Conservation (phyloP, 139 green algal genomes). For the Edaphochlamys debaryana region DNA sequence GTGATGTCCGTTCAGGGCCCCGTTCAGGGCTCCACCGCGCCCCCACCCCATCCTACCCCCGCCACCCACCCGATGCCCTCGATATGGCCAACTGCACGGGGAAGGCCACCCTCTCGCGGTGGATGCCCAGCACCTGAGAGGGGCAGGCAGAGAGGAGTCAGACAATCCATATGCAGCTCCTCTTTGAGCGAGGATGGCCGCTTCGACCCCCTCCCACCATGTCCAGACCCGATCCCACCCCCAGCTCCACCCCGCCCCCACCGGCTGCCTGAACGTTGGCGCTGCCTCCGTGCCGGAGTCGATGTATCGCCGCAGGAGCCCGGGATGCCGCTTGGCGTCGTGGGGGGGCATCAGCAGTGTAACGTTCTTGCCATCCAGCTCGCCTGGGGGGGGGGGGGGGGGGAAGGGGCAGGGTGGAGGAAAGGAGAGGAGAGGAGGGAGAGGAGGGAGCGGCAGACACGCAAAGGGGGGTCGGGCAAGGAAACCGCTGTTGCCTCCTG, state of each 20-base stretch:
- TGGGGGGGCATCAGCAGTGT: conserved; percentile 15
- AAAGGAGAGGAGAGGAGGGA: too few relatives aligned
- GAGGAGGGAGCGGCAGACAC: too few relatives aligned
- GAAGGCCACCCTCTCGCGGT: conserved; percentile 32
- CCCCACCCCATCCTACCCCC: background rate
- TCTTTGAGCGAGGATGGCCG: too few relatives aligned
- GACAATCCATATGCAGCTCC: too few relatives aligned
- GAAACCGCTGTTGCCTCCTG: too few relatives aligned
- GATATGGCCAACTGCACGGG: background rate
- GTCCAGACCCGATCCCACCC: background rate
- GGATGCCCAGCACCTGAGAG: conserved; percentile 16
- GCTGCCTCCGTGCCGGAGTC: background rate
- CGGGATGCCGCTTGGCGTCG: background rate
- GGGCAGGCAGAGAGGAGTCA: too few relatives aligned
- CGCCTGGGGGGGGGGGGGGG: background rate
- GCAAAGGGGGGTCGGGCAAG: too few relatives aligned
- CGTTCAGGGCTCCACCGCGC: too few relatives aligned
- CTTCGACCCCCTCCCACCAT: too few relatives aligned
- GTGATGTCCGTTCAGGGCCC: too few relatives aligned
- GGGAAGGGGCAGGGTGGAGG: too few relatives aligned
- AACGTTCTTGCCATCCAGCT: conserved; percentile 30
- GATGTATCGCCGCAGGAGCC: background rate
- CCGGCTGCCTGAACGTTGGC: background rate
- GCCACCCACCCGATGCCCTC: conserved; percentile 11
- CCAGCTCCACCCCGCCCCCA: background rate